phyloP scores from a whole-genome alignment of 2,329 filamentous ascomycete species.

The Trichophyton simii region DNA sequence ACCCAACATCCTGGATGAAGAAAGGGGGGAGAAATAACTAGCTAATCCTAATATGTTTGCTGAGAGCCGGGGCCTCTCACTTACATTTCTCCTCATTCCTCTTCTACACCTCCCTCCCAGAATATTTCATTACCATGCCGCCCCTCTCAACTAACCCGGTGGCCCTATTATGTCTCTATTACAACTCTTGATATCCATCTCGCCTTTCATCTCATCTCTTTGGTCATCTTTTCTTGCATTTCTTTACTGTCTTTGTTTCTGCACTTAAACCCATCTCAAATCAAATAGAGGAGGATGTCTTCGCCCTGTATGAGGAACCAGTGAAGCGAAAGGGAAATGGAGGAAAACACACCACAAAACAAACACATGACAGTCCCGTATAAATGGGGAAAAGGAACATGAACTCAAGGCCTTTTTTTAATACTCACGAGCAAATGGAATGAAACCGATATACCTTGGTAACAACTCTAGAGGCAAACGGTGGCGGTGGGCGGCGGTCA shows the following conservation, averaged over 20 bases:
- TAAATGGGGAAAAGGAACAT: neutral
- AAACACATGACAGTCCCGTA: neutral
- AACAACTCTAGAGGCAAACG: slow-evolving; percentile 2
- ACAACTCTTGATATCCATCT: slow-evolving; percentile 1
- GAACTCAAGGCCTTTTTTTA: neutral
- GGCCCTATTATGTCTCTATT: neutral
- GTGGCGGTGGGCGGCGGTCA: neutral
- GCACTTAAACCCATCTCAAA: neutral
- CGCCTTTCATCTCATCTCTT: neutral
- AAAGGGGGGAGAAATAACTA: neutral
- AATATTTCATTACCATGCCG: neutral
- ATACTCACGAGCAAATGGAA: slow-evolving; percentile 2
- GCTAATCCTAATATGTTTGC: slow-evolving; percentile 2
- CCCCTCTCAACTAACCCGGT: neutral
- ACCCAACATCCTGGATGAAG: neutral
- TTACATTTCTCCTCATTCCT: neutral
- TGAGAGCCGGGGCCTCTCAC: neutral
- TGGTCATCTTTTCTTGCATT: neutral
- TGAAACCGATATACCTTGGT: slow-evolving; percentile 2
- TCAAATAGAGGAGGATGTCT: slow-evolving; percentile 2
- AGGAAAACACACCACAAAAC: neutral
- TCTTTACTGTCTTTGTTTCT: neutral
- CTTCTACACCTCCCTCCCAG: neutral
- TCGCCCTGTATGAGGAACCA: neutral
- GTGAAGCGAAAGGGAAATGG: neutral